Conservation (phyloP, 1,284 basidiomycete genomes). For the Trichosporon coremiiforme region DNA sequence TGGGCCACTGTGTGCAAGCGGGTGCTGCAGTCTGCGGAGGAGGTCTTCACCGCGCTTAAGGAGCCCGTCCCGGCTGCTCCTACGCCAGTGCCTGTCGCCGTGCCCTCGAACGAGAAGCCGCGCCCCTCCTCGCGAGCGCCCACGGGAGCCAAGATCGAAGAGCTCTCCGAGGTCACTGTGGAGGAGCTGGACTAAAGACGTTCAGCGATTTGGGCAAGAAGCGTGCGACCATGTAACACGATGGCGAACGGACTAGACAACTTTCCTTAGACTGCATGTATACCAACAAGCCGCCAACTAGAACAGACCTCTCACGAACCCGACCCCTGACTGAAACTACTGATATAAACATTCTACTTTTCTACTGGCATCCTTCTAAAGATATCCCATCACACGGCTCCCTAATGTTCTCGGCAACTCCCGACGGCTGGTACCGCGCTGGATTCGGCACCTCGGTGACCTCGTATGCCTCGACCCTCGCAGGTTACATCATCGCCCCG, state of each 20-base stretch:
- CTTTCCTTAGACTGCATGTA: slow-evolving; percentile 14
- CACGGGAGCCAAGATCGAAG: slow-evolving; percentile 39
- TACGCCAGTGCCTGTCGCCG: slow-evolving; percentile 25
- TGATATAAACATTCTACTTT: background rate
- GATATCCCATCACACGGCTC: background rate
- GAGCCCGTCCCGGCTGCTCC: slow-evolving; percentile 26
- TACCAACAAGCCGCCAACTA: background rate
- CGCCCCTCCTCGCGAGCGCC: slow-evolving; percentile 21
- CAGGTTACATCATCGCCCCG: background rate
- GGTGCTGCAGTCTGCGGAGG: slow-evolving; percentile 70
- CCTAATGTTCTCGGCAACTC: background rate
- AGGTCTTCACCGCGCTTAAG: slow-evolving; percentile 64
- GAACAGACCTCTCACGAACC: background rate
- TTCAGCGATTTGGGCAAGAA: background rate
- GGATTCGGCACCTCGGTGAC: background rate
- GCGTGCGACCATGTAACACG: slow-evolving; percentile 6
- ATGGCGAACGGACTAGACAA: slow-evolving; percentile 6
- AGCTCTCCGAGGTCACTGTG: slow-evolving; percentile 23
- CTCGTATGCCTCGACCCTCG: slow-evolving; percentile 1
- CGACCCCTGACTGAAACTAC: background rate
- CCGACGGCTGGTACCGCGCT: background rate
- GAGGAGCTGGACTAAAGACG: slow-evolving; percentile 8
- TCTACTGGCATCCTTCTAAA: background rate
- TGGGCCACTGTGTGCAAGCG: slow-evolving; percentile 89
- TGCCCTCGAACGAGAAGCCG: slow-evolving; percentile 23